These are phyloP conservation scores for Lachancea dasiensis DNA, from an alignment of 805 yeast genomes.

Conservation along the genomic window DNA sequence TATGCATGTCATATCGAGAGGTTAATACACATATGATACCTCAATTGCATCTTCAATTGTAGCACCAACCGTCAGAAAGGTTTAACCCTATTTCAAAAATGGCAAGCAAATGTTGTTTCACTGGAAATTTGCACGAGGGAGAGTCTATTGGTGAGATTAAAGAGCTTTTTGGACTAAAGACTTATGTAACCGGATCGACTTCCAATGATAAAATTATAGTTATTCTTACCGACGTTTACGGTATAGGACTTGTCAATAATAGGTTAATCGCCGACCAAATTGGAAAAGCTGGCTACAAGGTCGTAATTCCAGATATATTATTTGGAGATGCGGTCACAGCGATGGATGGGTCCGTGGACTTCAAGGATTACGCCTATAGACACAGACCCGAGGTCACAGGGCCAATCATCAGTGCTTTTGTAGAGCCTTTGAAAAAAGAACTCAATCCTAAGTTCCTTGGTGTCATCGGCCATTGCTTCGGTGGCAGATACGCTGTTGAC, in stretches of 20 bases:
- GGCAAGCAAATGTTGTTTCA: slow-evolving; percentile 38
- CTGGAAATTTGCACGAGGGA: slow-evolving; percentile 44
- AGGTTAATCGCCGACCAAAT: slow-evolving; percentile 60
- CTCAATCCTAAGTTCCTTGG: slow-evolving; percentile 45
- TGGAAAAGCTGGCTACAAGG: slow-evolving; percentile 57
- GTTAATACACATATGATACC: no score
- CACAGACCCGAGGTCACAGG: slow-evolving; percentile 47
- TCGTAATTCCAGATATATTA: slow-evolving; percentile 71
- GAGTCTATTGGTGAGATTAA: slow-evolving; percentile 40
- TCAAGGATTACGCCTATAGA: slow-evolving; percentile 45
- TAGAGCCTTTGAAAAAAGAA: slow-evolving; percentile 40
- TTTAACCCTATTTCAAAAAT: neutral
- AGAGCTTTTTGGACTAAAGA: slow-evolving; percentile 38
- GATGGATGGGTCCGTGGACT: slow-evolving; percentile 22
- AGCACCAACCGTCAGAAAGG: no score
- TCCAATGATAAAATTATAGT: slow-evolving; percentile 46
- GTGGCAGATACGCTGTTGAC: slow-evolving; percentile 64
- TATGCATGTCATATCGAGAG: no score
- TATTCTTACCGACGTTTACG: slow-evolving; percentile 65
- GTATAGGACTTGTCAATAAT: slow-evolving; percentile 51
- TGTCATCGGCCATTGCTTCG: slow-evolving; percentile 77
- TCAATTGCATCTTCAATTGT: no score
- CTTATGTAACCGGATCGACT: slow-evolving; percentile 45
- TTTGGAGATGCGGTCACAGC: slow-evolving; percentile 41
- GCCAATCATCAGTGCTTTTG: slow-evolving; percentile 45